A percentile compares a stretch with the other conserved stretches of the same genome.
Evolutionary conservation across 2,329 filamentous ascomycete genomes (phyloP).

Genomic region (Exophiala viscosa): DNA sequence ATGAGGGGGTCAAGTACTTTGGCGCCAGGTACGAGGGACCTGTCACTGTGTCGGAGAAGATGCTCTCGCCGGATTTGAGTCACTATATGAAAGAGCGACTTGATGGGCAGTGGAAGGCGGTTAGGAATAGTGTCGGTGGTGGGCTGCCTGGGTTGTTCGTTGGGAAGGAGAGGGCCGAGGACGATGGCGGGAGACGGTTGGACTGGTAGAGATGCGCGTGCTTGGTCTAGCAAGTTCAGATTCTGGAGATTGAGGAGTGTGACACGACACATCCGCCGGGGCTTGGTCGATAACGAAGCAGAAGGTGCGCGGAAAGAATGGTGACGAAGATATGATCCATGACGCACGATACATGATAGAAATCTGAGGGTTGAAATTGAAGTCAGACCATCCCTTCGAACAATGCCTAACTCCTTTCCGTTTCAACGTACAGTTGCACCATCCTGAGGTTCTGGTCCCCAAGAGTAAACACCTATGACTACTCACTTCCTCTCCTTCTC

Average conservation of each 20-base stretch:
- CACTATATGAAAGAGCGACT: constrained; percentile 17
- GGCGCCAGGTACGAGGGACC: constrained; percentile 11
- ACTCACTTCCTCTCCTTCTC: neutral
- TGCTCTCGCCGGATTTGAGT: constrained; percentile 19
- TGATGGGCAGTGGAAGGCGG: constrained; percentile 9
- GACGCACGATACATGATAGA: too few species aligned
- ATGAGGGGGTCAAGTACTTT: constrained; percentile 10
- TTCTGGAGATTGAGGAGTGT: too few species aligned
- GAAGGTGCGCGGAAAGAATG: too few species aligned
- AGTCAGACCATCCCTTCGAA: neutral
- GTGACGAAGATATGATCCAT: too few species aligned
- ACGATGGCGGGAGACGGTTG: constrained; percentile 1
- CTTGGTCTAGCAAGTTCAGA: neutral
- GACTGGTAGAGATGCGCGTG: constrained; percentile 4
- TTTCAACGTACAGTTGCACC: neutral
- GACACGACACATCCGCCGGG: too few species aligned
- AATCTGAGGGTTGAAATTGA: too few species aligned
- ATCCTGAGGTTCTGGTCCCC: neutral
- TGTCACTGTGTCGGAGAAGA: constrained; percentile 6
- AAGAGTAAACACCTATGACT: too few species aligned
- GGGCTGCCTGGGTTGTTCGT: constrained; percentile 19
- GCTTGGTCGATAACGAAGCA: too few species aligned
- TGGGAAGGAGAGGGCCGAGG: constrained; percentile 8
- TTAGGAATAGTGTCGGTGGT: constrained; percentile 15
- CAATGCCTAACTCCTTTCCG: too few species aligned